phyloP scores from a whole-genome alignment of 2,329 filamentous ascomycete genomes.

The Colletotrichum chrysophilum region DNA sequence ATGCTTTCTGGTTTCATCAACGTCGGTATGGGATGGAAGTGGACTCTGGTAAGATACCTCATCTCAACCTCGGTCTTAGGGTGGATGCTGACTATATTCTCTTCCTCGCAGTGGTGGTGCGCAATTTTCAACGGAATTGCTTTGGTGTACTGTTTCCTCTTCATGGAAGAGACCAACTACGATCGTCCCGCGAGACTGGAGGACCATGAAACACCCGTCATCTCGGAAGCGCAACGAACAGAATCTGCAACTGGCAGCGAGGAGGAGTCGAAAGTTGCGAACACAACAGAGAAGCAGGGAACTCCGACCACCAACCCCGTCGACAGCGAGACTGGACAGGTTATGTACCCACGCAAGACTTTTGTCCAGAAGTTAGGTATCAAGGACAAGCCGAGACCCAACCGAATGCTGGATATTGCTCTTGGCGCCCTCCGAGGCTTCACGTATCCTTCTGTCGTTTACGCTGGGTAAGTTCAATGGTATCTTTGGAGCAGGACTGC shows the following conservation, averaged over 20 bases:
- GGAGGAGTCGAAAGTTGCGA: neutral
- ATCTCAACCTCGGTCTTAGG: neutral
- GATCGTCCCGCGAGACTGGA: conserved; percentile 30
- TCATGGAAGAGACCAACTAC: conserved; percentile 67
- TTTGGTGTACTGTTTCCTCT: conserved; percentile 52
- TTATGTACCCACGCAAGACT: conserved; percentile 37
- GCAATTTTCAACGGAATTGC: conserved; percentile 40
- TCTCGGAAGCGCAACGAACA: neutral
- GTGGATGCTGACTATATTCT: neutral
- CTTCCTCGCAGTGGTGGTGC: conserved; percentile 36
- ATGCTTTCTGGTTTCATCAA: conserved; percentile 50
- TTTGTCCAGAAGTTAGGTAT: conserved; percentile 36
- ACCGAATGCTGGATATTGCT: conserved; percentile 41
- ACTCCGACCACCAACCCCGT: neutral
- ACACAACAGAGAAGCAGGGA: neutral
- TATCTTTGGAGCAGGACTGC: neutral
- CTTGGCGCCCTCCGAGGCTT: conserved; percentile 34
- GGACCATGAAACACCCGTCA: neutral
- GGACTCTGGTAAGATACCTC: conserved; percentile 36
- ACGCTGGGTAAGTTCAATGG: conserved; percentile 34
- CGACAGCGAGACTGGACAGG: conserved; percentile 31
- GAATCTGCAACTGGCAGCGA: neutral
- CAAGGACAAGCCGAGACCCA: conserved; percentile 40
- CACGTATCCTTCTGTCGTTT: conserved; percentile 36
- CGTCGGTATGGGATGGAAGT: conserved; percentile 43